phyloP scores from a whole-genome alignment of 805 yeast genomes.

The Millerozyma acaciae region DNA sequence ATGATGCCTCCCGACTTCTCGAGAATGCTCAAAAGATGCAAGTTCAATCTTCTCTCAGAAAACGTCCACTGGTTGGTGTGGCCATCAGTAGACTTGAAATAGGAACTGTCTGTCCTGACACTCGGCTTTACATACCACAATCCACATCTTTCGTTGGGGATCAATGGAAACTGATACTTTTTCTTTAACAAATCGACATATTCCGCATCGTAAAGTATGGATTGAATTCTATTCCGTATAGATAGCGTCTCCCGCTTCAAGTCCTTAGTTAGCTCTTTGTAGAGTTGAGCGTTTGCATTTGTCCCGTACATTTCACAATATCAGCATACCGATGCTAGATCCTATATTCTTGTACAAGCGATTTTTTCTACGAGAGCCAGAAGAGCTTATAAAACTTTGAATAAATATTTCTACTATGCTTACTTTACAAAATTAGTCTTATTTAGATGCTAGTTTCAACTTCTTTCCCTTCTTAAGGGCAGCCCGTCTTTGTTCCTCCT shows the following conservation, averaged over 20 bases:
- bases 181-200: conserved; percentile 38
- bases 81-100: conserved; percentile 91
- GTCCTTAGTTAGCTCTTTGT: conserved; percentile 42
- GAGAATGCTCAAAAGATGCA: conserved; percentile 59
- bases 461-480: conserved; percentile 20
- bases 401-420: no score
- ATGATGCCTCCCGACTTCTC: conserved; percentile 43
- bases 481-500: conserved; percentile 47
- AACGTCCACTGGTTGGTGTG: conserved; percentile 81
- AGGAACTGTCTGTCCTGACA: conserved; percentile 44
- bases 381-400: no score
- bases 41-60: conserved; percentile 66
- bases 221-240: conserved; percentile 58
- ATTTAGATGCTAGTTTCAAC: no score
- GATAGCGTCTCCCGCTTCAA: conserved; percentile 50
- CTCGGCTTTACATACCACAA: conserved; percentile 69
- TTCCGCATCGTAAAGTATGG: conserved; percentile 61
- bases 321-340: no score
- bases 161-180: conserved; percentile 31
- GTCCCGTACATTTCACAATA: no score
- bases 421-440: no score
- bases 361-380: no score
- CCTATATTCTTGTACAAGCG: no score
- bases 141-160: conserved; percentile 86
- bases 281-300: no score